These are phyloP conservation scores for Centrapalus pauciflorus DNA, from an alignment of 129 eudicot species.

Conservation along the genomic window DNA sequence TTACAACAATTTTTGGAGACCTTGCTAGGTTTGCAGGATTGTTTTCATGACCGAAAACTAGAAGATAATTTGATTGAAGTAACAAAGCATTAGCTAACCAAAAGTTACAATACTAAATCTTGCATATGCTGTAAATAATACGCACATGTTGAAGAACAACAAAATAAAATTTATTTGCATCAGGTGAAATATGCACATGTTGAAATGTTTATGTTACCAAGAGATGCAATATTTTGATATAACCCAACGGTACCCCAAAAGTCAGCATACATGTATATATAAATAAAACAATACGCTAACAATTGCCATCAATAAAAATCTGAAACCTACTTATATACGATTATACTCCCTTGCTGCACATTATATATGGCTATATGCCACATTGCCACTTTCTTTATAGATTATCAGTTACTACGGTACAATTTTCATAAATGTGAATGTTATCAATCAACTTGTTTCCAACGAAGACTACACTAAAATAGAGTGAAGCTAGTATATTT, in stretches of 20 bases:
- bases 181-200: not conserved
- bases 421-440: not conserved
- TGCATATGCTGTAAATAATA: not conserved
- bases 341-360: not conserved
- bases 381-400: not conserved
- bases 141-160: not conserved
- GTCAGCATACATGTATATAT: not conserved
- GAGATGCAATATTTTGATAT: not conserved
- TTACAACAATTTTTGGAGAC: slow-evolving; percentile 79
- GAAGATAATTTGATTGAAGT: slow-evolving; percentile 4
- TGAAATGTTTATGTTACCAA: not conserved
- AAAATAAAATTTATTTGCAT: not conserved
- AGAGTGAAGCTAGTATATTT: not conserved
- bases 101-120: not conserved
- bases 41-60: slow-evolving; percentile 82
- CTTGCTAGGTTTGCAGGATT: slow-evolving; percentile 68
- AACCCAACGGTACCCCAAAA: not conserved
- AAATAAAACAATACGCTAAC: not conserved
- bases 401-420: not conserved
- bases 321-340: not conserved
- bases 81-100: slow-evolving; percentile 21
- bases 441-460: not conserved
- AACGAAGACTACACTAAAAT: not conserved
- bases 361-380: too few relatives aligned
- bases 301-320: not conserved